These are phyloP conservation scores for Phoma herbarum DNA, from an alignment of 2,329 filamentous ascomycete genomes.

Conservation along the genomic window DNA sequence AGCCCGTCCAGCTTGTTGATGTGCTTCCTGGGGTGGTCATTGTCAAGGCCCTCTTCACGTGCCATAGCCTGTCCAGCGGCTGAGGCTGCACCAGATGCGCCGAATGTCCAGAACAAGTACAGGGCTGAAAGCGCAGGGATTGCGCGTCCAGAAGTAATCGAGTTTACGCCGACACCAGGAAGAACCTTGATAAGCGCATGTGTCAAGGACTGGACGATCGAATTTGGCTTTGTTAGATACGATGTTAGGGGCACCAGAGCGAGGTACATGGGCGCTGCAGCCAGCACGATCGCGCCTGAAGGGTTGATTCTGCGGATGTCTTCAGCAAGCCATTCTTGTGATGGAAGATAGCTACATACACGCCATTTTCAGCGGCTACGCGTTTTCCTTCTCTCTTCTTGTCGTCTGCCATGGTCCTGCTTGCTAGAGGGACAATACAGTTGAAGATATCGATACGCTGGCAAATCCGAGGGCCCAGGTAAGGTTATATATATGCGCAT, in stretches of 20 bases:
- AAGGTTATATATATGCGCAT: slow-evolving; percentile 7
- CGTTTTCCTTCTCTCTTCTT: slow-evolving; percentile 31
- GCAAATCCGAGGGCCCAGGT: neutral
- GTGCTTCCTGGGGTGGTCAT: slow-evolving; percentile 32
- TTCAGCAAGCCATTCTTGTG: neutral
- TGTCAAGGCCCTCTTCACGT: slow-evolving; percentile 27
- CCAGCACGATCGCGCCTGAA: slow-evolving; percentile 25
- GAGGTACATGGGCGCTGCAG: slow-evolving; percentile 32
- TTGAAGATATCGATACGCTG: neutral
- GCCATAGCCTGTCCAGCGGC: slow-evolving; percentile 36
- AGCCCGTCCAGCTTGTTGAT: slow-evolving; percentile 23
- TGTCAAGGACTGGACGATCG: slow-evolving; percentile 31
- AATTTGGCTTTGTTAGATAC: slow-evolving; percentile 32
- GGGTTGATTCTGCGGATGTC: slow-evolving; percentile 24
- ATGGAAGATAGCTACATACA: slow-evolving; percentile 18
- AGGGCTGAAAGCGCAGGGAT: slow-evolving; percentile 34
- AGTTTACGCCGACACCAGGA: slow-evolving; percentile 29
- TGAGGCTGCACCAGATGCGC: slow-evolving; percentile 31
- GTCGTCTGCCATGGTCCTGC: slow-evolving; percentile 29
- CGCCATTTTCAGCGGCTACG: slow-evolving; percentile 27
- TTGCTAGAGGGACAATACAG: neutral
- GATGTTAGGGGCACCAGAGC: slow-evolving; percentile 32
- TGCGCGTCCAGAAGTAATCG: slow-evolving; percentile 33
- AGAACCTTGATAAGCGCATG: slow-evolving; percentile 34
- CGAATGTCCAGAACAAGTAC: slow-evolving; percentile 37